Evolutionary conservation across 2,329 filamentous ascomycete species (phyloP).

Genomic region (Ophiostoma ulmi): DNA sequence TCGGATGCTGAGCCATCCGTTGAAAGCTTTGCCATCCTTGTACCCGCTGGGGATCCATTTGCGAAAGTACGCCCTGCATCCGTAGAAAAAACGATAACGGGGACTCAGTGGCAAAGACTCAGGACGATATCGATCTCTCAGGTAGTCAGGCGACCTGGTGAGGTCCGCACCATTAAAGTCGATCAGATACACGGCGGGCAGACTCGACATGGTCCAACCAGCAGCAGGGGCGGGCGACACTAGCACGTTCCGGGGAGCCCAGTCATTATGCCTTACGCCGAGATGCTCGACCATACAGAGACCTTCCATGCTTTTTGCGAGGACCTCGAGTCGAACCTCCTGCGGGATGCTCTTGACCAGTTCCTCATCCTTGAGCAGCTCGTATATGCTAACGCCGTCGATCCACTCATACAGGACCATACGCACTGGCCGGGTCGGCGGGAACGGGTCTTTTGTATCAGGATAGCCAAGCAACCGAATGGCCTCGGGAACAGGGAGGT

Average conservation of each 20-base stretch:
- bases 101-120: neutral
- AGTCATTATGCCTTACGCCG: neutral
- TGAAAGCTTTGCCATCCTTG: too few species aligned
- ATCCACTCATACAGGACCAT: constrained; percentile 1
- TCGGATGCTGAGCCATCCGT: neutral
- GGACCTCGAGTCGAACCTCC: neutral
- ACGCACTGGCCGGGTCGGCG: neutral
- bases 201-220: neutral
- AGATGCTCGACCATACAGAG: neutral
- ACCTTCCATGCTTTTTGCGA: neutral
- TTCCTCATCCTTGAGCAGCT: neutral
- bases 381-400: neutral
- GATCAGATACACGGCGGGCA: neutral
- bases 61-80: too few species aligned
- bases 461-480: neutral
- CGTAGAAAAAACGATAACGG: neutral
- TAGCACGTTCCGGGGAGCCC: neutral
- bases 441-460: neutral
- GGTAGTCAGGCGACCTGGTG: neutral
- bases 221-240: neutral
- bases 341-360: neutral
- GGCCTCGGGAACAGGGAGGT: neutral
- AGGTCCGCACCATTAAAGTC: neutral
- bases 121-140: neutral
- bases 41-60: neutral